phyloP scores from a whole-genome alignment of 164 flowering plant genomes.

The Kalanchoe fedtschenkoi region DNA sequence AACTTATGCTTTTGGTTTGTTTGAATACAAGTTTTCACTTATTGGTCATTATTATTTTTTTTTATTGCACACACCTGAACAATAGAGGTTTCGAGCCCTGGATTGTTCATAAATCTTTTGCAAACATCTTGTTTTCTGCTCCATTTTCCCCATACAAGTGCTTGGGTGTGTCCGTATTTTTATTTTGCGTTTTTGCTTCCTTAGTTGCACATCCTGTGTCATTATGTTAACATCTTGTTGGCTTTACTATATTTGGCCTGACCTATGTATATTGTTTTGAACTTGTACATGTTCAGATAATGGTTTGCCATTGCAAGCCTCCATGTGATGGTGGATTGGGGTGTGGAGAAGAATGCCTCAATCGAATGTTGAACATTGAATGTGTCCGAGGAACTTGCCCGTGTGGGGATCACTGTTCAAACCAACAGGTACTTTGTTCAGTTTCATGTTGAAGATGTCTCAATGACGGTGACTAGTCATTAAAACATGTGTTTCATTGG shows the following conservation, averaged over 20 bases:
- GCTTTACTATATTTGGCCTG: not conserved
- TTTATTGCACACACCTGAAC: too few relatives aligned
- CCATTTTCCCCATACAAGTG: not conserved
- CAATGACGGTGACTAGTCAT: not conserved
- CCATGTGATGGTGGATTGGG: slow-evolving; percentile 57
- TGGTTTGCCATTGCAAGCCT: slow-evolving; percentile 92
- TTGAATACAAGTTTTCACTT: too few relatives aligned
- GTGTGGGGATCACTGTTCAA: slow-evolving; percentile 86
- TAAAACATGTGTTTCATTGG: not conserved
- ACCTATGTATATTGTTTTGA: slow-evolving; percentile 8
- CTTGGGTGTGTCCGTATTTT: not conserved
- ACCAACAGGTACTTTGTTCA: slow-evolving; percentile 57
- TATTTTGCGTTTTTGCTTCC: not conserved
- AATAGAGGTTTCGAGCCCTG: too few relatives aligned
- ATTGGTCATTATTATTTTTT: too few relatives aligned
- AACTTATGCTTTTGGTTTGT: too few relatives aligned
- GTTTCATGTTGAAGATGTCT: not conserved
- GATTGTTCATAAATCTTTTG: not conserved
- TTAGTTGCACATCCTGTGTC: not conserved
- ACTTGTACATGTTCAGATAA: slow-evolving; percentile 40
- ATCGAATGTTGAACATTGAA: slow-evolving; percentile 93
- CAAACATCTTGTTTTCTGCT: not conserved
- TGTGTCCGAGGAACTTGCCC: slow-evolving; percentile 91
- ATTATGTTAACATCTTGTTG: not conserved
- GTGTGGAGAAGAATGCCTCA: slow-evolving; percentile 84